Base-by-base conservation (phyloP, 768 basidiomycete genomes). In the Xanthoconium stramineum region DNA sequence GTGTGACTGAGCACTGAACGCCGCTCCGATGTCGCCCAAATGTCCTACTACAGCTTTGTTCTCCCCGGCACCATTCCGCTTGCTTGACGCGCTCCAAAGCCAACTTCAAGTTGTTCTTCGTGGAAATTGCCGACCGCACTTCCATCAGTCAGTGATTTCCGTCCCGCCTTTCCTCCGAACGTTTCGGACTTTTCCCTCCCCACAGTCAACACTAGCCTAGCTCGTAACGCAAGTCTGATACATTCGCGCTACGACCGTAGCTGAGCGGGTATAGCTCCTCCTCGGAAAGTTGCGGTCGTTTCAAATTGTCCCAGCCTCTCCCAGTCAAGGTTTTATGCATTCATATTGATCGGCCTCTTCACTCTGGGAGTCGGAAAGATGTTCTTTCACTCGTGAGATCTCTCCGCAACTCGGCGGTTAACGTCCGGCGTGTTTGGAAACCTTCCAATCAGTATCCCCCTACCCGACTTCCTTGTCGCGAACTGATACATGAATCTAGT, bases 71-170 rank as follows among this genome's bases (percentile, higher is more conserved):
- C 9, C 12, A 42, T 46, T 46, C 52, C 36, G 36, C 38, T n/a
- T 17, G n/a, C 24, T 17, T 29, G 51, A n/a, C 12, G 9, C 28
- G 19, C 50, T 28, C 1, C 19, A 15, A 33, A 13, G 5, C 30
- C n/a, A 12, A n/a, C 3, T 5, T 1, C 19, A 43, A 12, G n/a
- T 7, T 14, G 20, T 28, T 29, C 33, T 43, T 17, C 8, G 17
- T 20, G 44, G 35, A 37, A 29, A n/a, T 32, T 52, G 19, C 42
- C 51, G 35, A 19, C 17, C 17, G 20, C 6, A 17, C 29, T 28
- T 73, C 20, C 42, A 32, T 29, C 51, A 28, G 30, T 47, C 52
- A 46, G 45, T 40, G 19, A 53, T 40, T 40, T 3, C 45, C 53
- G 33, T 20, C 17, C 7, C n/a, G 32, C 12, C 14, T 20, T 3